Percentiles rank a stretch among this genome's conserved stretches.
These are phyloP conservation scores for Zasmidium angulare DNA, from an alignment of 2,329 filamentous ascomycete species.

Conservation along the genomic window DNA sequence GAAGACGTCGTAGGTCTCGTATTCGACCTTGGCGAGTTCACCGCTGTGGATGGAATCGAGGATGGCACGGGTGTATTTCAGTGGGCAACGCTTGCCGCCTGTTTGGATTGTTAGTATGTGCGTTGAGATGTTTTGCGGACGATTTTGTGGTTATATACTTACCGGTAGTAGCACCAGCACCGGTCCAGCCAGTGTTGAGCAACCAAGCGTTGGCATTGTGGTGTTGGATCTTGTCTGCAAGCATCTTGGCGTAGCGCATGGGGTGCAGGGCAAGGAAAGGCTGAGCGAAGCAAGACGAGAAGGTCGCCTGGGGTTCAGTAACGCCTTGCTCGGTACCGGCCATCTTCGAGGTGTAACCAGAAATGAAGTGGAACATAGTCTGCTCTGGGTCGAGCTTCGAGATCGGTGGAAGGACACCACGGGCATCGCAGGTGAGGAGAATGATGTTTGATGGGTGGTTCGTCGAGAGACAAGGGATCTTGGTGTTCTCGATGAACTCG, in stretches of 20 bases:
- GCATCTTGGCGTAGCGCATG: conserved; percentile 98
- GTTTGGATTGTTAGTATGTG: too few species aligned
- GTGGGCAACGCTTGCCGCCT: conserved; percentile 84
- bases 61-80: conserved; percentile 98
- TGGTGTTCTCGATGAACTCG: conserved; percentile 98
- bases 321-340: conserved; percentile 97
- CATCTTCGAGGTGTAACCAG: conserved; percentile 99
- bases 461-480: conserved; percentile 88
- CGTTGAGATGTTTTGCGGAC: too few species aligned
- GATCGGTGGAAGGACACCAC: conserved; percentile 95
- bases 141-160: too few species aligned
- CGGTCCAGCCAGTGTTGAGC: conserved; percentile 97
- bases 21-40: conserved; percentile 88
- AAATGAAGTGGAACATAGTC: conserved; percentile 99
- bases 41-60: conserved; percentile 97
- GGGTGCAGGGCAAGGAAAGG: conserved; percentile 98
- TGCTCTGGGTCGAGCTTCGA: conserved; percentile 92
- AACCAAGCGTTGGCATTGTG: conserved; percentile 98
- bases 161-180: conserved; percentile 79
- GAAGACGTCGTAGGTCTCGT: conserved; percentile 94
- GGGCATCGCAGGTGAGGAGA: conserved; percentile 94
- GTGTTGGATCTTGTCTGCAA: conserved; percentile 93
- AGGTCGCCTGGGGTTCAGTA: conserved; percentile 95
- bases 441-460: conserved; percentile 97
- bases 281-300: conserved; percentile 99